A percentile compares a stretch with the other conserved stretches of the same genome.
Conservation (phyloP, 2,329 filamentous ascomycete species). For the Didymellaceae sp. region DNA sequence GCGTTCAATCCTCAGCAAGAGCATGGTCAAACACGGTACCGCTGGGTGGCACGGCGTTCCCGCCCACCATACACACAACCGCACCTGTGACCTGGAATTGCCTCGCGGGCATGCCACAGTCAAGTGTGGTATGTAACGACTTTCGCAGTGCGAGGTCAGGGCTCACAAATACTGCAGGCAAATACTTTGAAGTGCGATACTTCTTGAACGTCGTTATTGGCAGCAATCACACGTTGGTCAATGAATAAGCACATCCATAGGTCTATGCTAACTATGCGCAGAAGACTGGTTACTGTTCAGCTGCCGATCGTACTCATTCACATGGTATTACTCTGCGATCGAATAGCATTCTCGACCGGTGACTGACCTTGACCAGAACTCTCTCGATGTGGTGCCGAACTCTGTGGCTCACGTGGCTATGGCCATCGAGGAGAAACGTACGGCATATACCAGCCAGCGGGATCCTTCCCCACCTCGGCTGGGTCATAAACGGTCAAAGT, state of each 20-base stretch:
- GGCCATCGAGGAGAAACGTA: slow-evolving; percentile 60
- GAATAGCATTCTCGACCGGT: not conserved
- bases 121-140: slow-evolving; percentile 51
- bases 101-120: slow-evolving; percentile 60
- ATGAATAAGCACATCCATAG: not conserved
- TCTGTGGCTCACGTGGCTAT: slow-evolving; percentile 62
- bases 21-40: slow-evolving; percentile 51
- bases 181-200: slow-evolving; percentile 64
- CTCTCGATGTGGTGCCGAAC: slow-evolving; percentile 63
- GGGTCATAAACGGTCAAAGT: slow-evolving; percentile 46
- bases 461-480: slow-evolving; percentile 36
- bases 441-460: slow-evolving; percentile 28
- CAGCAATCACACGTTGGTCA: slow-evolving; percentile 51
- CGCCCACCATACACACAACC: slow-evolving; percentile 54
- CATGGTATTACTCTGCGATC: slow-evolving; percentile 48
- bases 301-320: slow-evolving; percentile 63
- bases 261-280: slow-evolving; percentile 30
- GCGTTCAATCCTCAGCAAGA: slow-evolving; percentile 54
- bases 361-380: slow-evolving; percentile 51
- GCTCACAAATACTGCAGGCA: slow-evolving; percentile 45
- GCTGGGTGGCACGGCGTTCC: slow-evolving; percentile 57
- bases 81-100: slow-evolving; percentile 58
- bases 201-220: slow-evolving; percentile 60
- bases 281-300: slow-evolving; percentile 60
- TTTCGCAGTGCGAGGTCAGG: not conserved